Evolutionary conservation across 441 rosid genomes (phyloP).

Genomic region (Arabidopsis hybrid): DNA sequence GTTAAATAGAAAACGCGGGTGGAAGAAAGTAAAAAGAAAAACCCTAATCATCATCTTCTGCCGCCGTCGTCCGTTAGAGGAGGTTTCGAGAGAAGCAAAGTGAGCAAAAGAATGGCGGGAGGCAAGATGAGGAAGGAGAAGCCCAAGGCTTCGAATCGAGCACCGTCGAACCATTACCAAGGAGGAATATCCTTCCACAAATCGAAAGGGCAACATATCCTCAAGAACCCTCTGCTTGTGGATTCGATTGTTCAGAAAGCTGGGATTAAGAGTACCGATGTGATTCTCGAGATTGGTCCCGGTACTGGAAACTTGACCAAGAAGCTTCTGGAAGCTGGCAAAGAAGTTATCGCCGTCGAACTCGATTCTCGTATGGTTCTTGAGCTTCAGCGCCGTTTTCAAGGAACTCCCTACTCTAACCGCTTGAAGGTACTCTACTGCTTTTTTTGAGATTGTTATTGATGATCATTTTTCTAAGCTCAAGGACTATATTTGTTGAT

Average conservation of each 20-base stretch:
- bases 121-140: slow-evolving; percentile 87
- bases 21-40: not conserved
- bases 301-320: slow-evolving; percentile 92
- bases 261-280: slow-evolving; percentile 82
- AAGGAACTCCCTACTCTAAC: slow-evolving; percentile 68
- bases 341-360: slow-evolving; percentile 82
- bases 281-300: slow-evolving; percentile 89
- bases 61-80: not conserved
- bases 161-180: slow-evolving; percentile 71
- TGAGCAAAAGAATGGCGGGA: slow-evolving; percentile 66
- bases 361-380: slow-evolving; percentile 94
- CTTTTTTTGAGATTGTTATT: not conserved
- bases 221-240: slow-evolving; percentile 82
- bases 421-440: slow-evolving; percentile 59
- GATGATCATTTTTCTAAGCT: no score
- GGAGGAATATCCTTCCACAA: slow-evolving; percentile 90
- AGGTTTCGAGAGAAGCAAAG: not conserved
- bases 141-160: slow-evolving; percentile 52
- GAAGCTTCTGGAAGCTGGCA: slow-evolving; percentile 91
- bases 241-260: slow-evolving; percentile 87
- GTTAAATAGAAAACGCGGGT: slow-evolving; percentile 7
- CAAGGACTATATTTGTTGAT: no score
- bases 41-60: slow-evolving; percentile 2
- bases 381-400: slow-evolving; percentile 89
- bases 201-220: slow-evolving; percentile 91